These are phyloP conservation scores for Vachellia pachyceras DNA, from an alignment of 306 rosid genomes.

Conservation along the genomic window DNA sequence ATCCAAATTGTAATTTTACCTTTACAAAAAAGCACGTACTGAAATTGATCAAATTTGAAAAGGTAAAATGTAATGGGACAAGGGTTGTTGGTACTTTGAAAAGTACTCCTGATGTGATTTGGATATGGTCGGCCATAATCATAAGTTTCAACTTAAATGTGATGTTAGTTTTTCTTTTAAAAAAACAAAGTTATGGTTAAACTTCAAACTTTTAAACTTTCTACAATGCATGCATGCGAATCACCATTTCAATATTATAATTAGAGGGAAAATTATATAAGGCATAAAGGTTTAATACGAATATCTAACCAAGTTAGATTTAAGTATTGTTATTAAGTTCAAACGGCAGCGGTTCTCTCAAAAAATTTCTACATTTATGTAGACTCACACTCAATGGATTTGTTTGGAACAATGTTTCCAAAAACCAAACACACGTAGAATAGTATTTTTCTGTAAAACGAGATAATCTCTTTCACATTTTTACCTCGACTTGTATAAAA, in stretches of 20 bases:
- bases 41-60: slow-evolving; percentile 18
- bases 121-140: slow-evolving; percentile 50
- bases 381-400: too few species aligned
- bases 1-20: background rate
- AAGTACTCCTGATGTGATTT: slow-evolving; percentile 38
- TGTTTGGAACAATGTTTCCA: too few species aligned
- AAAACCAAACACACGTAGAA: too few species aligned
- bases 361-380: too few species aligned
- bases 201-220: background rate
- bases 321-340: too few species aligned
- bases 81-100: slow-evolving; percentile 41
- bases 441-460: too few species aligned
- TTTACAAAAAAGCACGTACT: background rate
- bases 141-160: background rate
- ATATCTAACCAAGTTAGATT: too few species aligned
- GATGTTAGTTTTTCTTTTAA: background rate
- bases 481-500: too few species aligned
- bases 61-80: slow-evolving; percentile 32
- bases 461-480: too few species aligned
- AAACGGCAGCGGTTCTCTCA: too few species aligned
- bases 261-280: background rate
- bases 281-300: background rate
- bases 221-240: too few species aligned
- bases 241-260: background rate
- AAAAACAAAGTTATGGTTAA: background rate